Evolutionary conservation across 2,329 filamentous ascomycete genomes (phyloP), one percentile per base, ranked within the genome.

Genomic region (Fonsecaea nubica): DNA sequence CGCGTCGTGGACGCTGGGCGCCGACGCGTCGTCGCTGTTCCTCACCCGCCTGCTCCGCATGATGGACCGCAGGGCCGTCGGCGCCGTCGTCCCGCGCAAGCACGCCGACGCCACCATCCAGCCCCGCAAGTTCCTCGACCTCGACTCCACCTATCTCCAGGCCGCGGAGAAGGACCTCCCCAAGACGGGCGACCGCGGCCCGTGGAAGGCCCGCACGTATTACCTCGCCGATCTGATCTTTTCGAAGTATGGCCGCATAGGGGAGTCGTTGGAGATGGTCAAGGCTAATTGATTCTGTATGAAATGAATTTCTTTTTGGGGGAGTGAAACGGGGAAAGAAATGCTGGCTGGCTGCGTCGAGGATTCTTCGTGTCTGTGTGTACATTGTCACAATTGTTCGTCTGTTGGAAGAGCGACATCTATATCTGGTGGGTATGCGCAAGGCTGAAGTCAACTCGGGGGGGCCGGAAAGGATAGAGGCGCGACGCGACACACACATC

Each of bases 31-130:
- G 1, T 78, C 78, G 3, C 73, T 74, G 1, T 75, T 80, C 18
- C 64, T 79, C 45, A 73, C 71, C 30, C 76, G 79, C 1, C 61
- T 81, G 21, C 58, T 81, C 1, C 85, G 89, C 67, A 80, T 38
- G 82, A 83, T 55, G 32, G 30, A 36, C 53, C n/a, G 30, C 7
- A 55, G 35, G 15, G 8, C 8, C 7, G 87, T 90, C 57, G 82
- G 85, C 70, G 73, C 79, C 60, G 80, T 87, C 30, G 86, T 90
- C 33, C 80, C 76, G 15, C 86, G 84, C 65, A 73, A 77, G 25
- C 5, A 38, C 8, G 8, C 30, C 53, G 53, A 13, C 53, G 30
- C 35, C 30, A 15, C 35, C 9, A 55, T 55, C 30, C 30, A 55
- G 45, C 45, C 45, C 21, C 45, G 25, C 12, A 55, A 33, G 25